Conservation (phyloP, 1,284 basidiomycete genomes). For the Ganoderma leucocontextum region DNA sequence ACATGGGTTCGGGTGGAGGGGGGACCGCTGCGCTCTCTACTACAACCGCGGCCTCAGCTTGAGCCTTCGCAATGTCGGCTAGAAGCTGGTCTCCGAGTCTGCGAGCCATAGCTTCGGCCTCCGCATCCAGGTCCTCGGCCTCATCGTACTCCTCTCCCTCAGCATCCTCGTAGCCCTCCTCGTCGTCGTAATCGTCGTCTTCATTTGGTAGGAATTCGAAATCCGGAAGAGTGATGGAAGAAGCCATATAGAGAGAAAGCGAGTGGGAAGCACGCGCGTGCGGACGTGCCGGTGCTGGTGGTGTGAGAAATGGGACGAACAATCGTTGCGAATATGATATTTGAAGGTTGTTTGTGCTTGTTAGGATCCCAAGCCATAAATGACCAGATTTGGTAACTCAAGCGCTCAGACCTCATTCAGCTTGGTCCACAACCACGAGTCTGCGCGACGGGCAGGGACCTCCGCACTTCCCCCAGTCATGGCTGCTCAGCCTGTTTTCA, state of each 20-base stretch:
- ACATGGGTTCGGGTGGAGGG: slow-evolving; percentile 14
- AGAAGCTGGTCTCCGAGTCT: slow-evolving; percentile 73
- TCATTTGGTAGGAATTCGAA: slow-evolving; percentile 20
- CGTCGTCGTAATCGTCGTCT: slow-evolving; percentile 33
- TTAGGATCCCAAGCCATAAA: slow-evolving; percentile 21
- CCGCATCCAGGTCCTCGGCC: slow-evolving; percentile 71
- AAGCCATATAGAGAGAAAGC: slow-evolving; percentile 12
- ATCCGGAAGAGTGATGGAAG: slow-evolving; percentile 29
- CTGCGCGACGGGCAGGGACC: background rate
- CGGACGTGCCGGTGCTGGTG: background rate
- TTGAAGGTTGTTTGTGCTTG: slow-evolving; percentile 18
- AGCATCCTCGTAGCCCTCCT: slow-evolving; percentile 50
- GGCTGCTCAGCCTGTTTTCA: slow-evolving; percentile 8
- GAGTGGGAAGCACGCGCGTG: background rate
- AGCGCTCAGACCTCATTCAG: background rate
- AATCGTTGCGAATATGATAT: no score
- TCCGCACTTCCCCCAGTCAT: slow-evolving; percentile 2
- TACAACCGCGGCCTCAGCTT: slow-evolving; percentile 50
- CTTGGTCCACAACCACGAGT: background rate
- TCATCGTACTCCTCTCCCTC: slow-evolving; percentile 56
- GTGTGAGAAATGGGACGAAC: background rate
- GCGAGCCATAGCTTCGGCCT: slow-evolving; percentile 75
- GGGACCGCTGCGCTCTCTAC: slow-evolving; percentile 40
- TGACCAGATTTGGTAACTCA: slow-evolving; percentile 2
- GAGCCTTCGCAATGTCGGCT: slow-evolving; percentile 74